A percentile compares a stretch with the other conserved stretches of the same genome.
Conservation (phyloP, 257 asterid species). For the Solanum virginianum region DNA sequence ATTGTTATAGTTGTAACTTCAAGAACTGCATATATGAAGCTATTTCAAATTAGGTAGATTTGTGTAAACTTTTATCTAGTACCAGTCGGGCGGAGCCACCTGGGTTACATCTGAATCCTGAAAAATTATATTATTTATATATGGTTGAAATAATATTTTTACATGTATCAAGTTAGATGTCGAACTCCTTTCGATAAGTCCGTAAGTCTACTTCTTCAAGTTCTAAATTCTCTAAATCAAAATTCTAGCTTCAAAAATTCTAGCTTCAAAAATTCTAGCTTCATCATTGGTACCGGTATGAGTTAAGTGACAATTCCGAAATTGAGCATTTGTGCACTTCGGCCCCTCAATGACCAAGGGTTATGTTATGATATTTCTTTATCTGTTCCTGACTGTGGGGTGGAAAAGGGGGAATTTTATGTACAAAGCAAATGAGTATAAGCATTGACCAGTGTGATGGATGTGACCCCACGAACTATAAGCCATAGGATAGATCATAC, state of each 20-base stretch:
- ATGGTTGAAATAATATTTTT: too few species aligned
- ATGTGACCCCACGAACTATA: slow-evolving; percentile 20
- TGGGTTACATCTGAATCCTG: too few species aligned
- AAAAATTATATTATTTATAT: too few species aligned
- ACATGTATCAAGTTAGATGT: too few species aligned
- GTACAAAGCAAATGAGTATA: slow-evolving; percentile 4
- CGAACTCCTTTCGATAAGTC: too few species aligned
- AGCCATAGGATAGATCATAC: background rate
- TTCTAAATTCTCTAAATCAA: too few species aligned
- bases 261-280: too few species aligned
- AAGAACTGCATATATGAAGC: background rate
- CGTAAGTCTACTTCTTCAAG: too few species aligned
- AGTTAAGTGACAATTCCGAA: background rate
- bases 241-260: too few species aligned
- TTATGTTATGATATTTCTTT: background rate
- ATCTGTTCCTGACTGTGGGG: background rate
- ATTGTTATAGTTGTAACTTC: background rate
- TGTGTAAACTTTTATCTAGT: background rate
- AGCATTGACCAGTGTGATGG: slow-evolving; percentile 11
- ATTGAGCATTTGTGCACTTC: background rate
- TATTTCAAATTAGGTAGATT: background rate
- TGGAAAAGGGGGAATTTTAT: background rate
- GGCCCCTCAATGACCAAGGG: background rate
- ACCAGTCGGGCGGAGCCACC: too few species aligned
- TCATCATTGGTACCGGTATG: background rate